Base-by-base conservation (phyloP, 805 yeast genomes). In the Kuraishia piskuri region DNA sequence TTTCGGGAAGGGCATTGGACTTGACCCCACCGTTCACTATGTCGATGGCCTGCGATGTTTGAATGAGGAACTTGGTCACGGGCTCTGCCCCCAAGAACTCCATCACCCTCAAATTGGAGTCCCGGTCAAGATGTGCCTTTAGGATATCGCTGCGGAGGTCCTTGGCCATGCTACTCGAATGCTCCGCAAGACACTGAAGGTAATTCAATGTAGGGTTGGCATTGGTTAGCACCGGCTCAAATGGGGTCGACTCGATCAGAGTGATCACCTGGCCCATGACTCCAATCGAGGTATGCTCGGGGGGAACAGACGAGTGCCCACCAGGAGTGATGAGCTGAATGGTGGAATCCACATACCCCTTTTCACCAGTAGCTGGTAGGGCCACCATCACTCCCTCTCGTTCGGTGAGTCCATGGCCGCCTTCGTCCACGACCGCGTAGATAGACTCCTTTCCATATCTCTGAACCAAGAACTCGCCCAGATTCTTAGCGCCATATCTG, bases 281-380 rank as follows among this genome's bases (percentile, higher is more conserved):
- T 12, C 94, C 96, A 67, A 89, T 86, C 1, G 86, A 77, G 4
- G 95, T 87, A 62, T 88, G 94, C 49, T 80, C 84, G 21, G 79
- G 82, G 17, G 85, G 84, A 24, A 76, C 64, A 2, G 84, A 78
- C 0, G 84, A 78, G 58, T 80, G 85, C 1, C 85, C 85, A 49
- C 85, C 86, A 3, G 77, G 78, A 12, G 82, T 76, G 36, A 65
- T 64, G 49, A 83, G 66, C 54, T 82, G 83, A 20, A 83, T 68
- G 22, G 40, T 61, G 44, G 82, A 65, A 57, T 67, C 73, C 25
- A 67, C 52, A 46, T 65, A 67, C 7, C 78, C 78, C 58, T 74
- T 74, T 49, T 76, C 77, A 26, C 78, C 78, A 14, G 78, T 72
- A n/a, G 77, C 77, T 17, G 77, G 69, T 22, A 76, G 70, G 45